phyloP scores from a whole-genome alignment of 768 basidiomycete species.

The Serendipita vermifera region DNA sequence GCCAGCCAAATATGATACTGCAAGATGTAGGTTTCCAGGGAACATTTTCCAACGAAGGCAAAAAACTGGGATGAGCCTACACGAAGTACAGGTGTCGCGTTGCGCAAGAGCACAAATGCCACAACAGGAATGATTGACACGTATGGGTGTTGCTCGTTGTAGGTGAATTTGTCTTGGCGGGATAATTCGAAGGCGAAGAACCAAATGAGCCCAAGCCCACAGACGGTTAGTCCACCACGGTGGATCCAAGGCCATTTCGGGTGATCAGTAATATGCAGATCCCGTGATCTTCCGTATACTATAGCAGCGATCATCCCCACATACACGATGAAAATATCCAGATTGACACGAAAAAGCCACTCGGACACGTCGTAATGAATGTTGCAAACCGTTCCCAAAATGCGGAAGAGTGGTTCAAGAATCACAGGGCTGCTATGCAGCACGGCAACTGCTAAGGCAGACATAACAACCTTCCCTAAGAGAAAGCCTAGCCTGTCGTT shows the following conservation, averaged over 20 bases:
- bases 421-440: slow-evolving; percentile 54
- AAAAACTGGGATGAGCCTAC: slow-evolving; percentile 56
- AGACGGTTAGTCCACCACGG: slow-evolving; percentile 37
- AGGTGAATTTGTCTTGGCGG: slow-evolving; percentile 67
- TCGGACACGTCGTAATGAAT: slow-evolving; percentile 78
- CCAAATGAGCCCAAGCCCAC: slow-evolving; percentile 49
- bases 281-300: slow-evolving; percentile 59
- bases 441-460: slow-evolving; percentile 47
- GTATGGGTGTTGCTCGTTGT: slow-evolving; percentile 77
- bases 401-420: slow-evolving; percentile 47
- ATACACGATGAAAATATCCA: slow-evolving; percentile 85
- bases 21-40: slow-evolving; percentile 82
- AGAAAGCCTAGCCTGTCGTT: slow-evolving; percentile 61
- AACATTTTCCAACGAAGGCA: slow-evolving; percentile 74
- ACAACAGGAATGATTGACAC: slow-evolving; percentile 69
- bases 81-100: slow-evolving; percentile 56
- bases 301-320: slow-evolving; percentile 71
- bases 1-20: slow-evolving; percentile 85
- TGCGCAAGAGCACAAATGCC: slow-evolving; percentile 63
- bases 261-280: slow-evolving; percentile 50
- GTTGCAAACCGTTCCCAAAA: slow-evolving; percentile 50
- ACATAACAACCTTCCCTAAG: slow-evolving; percentile 53
- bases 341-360: slow-evolving; percentile 78
- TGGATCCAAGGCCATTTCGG: slow-evolving; percentile 46
- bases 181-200: slow-evolving; percentile 72